Evolutionary conservation across 2,329 filamentous ascomycete species (phyloP), one percentile per base, ranked within the genome.

Genomic region (Xylaria sp.): DNA sequence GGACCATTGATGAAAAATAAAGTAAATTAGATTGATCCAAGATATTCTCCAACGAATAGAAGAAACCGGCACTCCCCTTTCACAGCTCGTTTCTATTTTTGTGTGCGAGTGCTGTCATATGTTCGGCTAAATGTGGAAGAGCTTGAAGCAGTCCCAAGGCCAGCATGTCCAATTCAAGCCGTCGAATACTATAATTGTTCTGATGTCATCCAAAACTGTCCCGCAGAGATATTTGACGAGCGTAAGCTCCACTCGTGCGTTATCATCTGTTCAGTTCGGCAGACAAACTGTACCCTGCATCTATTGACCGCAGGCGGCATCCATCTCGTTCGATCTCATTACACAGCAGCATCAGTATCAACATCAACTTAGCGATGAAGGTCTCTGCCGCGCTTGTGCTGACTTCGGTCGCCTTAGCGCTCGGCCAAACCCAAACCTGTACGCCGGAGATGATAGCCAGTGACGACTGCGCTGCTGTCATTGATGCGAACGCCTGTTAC

Each of bases 401-500:
- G 54, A 12, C 78, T 25, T 76, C 72, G 62, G 61, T 77, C 7
- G 63, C 73, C 25, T 25, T 71, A 8, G 73, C 68, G 8, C 25
- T 75, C 1, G 72, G 74, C 20, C 80, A 82, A 50, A 20, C 70
- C 1, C 74, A 76, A 0, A 79, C 76, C 18, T 82, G 80, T 70
- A 80, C 76, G 18, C 63, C 64, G 20, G 79, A 81, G 20, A 76
- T 82, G 9, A 78, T 78, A 1, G 74, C 72, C 2, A 80, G 77
- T 12, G 78, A 81, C 55, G 80, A 82, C 34, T 82, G 81, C 58
- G 79, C 79, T 20, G 79, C 76, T 44, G 81, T 82, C 39, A 80
- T 81, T 69, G 80, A 82, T 56, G 79, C 81, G 20, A 80, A 77
- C 56, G 81, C 81, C 32, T 82, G 81, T 74, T 82, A 82, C 73